Conservation (phyloP, 2,329 filamentous ascomycete species). For the Ophiosphaerella herpotricha region DNA sequence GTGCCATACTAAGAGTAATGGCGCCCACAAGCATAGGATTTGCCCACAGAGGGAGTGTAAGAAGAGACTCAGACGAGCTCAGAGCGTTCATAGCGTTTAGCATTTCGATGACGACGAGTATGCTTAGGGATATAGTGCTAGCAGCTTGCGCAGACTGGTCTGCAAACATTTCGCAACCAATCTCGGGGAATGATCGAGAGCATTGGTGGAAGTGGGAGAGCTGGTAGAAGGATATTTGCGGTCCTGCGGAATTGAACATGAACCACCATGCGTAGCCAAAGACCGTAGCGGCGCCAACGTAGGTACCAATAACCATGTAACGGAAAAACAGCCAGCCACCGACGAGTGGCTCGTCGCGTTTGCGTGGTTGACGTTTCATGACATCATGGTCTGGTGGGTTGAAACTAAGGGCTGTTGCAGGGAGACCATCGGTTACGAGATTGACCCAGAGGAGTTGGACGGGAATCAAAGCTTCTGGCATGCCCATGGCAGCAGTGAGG, state of each 20-base stretch:
- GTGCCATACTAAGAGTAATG: conserved; percentile 86
- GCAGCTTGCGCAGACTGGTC: conserved; percentile 86
- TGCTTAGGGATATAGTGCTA: conserved; percentile 88
- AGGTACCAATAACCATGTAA: conserved; percentile 93
- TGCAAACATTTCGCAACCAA: conserved; percentile 90
- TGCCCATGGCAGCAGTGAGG: conserved; percentile 90
- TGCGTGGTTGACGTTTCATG: conserved; percentile 89
- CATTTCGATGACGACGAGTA: conserved; percentile 98
- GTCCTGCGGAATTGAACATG: conserved; percentile 89
- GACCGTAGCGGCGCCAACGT: conserved; percentile 93
- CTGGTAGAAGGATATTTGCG: conserved; percentile 89
- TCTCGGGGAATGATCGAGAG: conserved; percentile 80
- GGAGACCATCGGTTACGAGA: conserved; percentile 94
- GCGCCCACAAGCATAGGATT: conserved; percentile 99
- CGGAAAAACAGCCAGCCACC: conserved; percentile 97
- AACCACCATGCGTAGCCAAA: conserved; percentile 99
- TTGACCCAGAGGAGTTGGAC: conserved; percentile 99
- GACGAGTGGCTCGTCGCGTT: conserved; percentile 90
- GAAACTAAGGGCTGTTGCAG: conserved; percentile 94
- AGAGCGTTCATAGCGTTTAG: conserved; percentile 98
- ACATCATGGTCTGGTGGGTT: conserved; percentile 98
- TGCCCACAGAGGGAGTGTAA: conserved; percentile 94
- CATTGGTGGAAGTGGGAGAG: conserved; percentile 93
- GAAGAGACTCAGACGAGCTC: conserved; percentile 89
- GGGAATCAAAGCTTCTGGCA: conserved; percentile 96